These are phyloP conservation scores for Cryptococcus sp. DNA, from an alignment of 1,284 basidiomycete species.

Conservation along the genomic window DNA sequence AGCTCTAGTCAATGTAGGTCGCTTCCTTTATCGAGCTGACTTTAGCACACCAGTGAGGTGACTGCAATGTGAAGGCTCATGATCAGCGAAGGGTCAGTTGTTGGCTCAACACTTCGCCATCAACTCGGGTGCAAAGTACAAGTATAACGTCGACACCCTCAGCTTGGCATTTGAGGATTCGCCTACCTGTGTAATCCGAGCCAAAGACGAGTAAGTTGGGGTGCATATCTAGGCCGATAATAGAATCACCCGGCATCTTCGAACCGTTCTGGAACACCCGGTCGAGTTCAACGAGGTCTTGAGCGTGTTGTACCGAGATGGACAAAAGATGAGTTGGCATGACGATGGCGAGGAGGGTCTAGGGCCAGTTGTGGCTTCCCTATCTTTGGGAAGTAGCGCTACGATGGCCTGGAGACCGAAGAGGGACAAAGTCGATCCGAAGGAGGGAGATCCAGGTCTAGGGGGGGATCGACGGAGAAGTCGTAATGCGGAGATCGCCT, in stretches of 20 bases:
- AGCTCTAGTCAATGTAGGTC: slow-evolving; percentile 21
- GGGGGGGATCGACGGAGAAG: background rate
- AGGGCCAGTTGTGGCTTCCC: slow-evolving; percentile 36
- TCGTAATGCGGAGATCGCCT: background rate
- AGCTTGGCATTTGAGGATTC: slow-evolving; percentile 32
- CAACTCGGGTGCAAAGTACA: slow-evolving; percentile 41
- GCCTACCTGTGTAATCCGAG: slow-evolving; percentile 28
- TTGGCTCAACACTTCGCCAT: slow-evolving; percentile 42
- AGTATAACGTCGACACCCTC: slow-evolving; percentile 38
- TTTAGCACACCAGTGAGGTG: background rate
- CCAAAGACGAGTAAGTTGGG: slow-evolving; percentile 27
- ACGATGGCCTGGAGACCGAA: slow-evolving; percentile 37
- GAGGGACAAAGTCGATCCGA: background rate
- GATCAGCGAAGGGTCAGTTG: slow-evolving; percentile 19
- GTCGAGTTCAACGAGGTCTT: slow-evolving; percentile 40
- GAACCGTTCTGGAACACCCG: slow-evolving; percentile 12
- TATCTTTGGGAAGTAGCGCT: slow-evolving; percentile 33
- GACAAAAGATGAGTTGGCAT: slow-evolving; percentile 45
- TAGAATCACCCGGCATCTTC: slow-evolving; percentile 19
- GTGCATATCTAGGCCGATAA: background rate
- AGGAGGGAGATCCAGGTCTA: background rate
- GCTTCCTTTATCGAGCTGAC: background rate
- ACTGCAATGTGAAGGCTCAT: background rate
- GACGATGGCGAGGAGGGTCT: slow-evolving; percentile 43
- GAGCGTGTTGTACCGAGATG: slow-evolving; percentile 40